These are phyloP conservation scores for Phytophthora crassamura DNA, from an alignment of 352 stramenopile genomes.

Conservation along the genomic window DNA sequence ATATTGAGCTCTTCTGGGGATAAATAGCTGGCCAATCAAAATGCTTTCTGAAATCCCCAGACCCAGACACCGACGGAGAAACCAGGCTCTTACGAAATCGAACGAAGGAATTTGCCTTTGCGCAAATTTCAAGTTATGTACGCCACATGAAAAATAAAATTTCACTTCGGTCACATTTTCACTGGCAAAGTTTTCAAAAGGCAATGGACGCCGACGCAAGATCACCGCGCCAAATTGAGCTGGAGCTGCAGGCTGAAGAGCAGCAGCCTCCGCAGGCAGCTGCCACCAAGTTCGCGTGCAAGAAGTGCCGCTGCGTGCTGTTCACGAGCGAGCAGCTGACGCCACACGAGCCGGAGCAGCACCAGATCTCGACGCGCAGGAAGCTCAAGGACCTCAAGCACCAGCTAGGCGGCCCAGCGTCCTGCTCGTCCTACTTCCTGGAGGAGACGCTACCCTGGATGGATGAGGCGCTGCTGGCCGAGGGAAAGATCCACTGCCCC, in stretches of 20 bases:
- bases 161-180: too few relatives aligned
- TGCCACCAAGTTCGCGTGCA: slow-evolving; percentile 63
- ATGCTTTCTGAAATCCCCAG: too few relatives aligned
- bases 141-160: too few relatives aligned
- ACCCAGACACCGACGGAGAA: too few relatives aligned
- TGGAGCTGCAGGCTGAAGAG: slow-evolving; percentile 18
- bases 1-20: too few relatives aligned
- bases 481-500: slow-evolving; percentile 81
- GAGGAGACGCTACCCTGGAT: slow-evolving; percentile 76
- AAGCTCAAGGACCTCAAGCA: slow-evolving; percentile 79
- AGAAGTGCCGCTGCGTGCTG: slow-evolving; percentile 69
- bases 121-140: too few relatives aligned
- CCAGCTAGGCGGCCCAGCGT: slow-evolving; percentile 39
- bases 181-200: too few relatives aligned
- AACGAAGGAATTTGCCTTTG: too few relatives aligned
- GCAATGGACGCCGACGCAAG: slow-evolving; percentile 15
- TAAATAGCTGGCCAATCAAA: too few relatives aligned
- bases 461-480: slow-evolving; percentile 61
- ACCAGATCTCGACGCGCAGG: slow-evolving; percentile 71
- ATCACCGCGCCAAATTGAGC: slow-evolving; percentile 16
- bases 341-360: slow-evolving; percentile 63
- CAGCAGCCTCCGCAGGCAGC: slow-evolving; percentile 1
- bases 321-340: slow-evolving; percentile 70
- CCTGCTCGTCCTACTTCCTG: slow-evolving; percentile 79
- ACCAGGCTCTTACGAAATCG: too few relatives aligned